These are phyloP conservation scores for Aureobasidium pullulans DNA, from an alignment of 2,329 filamentous ascomycete species.

Conservation along the genomic window DNA sequence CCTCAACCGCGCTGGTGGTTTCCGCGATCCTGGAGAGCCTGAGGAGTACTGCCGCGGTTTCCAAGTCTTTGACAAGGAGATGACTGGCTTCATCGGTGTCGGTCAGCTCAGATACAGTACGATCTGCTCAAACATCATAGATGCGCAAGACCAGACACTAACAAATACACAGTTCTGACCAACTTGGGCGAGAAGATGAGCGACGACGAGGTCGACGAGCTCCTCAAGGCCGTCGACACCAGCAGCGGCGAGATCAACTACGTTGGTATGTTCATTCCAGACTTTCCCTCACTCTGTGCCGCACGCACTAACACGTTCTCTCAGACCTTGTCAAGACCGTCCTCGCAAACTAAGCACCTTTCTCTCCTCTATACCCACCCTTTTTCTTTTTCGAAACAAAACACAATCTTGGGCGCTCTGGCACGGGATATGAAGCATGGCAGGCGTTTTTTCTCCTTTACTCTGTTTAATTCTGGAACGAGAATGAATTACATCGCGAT, in stretches of 20 bases:
- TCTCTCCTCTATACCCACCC: neutral
- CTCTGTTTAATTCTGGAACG: conserved; percentile 3
- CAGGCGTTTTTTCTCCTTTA: conserved; percentile 8
- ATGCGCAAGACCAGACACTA: neutral
- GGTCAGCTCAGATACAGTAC: conserved; percentile 86
- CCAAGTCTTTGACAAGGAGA: conserved; percentile 98
- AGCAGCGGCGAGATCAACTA: conserved; percentile 97
- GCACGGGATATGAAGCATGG: conserved; percentile 14
- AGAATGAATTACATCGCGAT: neutral
- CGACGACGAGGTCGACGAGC: conserved; percentile 96
- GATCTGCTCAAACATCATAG: conserved; percentile 16
- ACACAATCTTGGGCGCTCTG: conserved; percentile 6
- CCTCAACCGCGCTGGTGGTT: conserved; percentile 93
- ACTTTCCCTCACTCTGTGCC: neutral
- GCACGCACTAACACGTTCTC: neutral
- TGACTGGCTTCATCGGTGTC: conserved; percentile 95
- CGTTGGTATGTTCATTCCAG: conserved; percentile 55
- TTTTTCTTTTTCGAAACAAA: conserved; percentile 6
- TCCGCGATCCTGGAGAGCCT: conserved; percentile 95
- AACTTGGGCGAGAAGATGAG: conserved; percentile 99
- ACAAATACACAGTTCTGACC: conserved; percentile 58
- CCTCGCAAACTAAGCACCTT: conserved; percentile 27
- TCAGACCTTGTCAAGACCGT: conserved; percentile 35
- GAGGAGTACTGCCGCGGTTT: conserved; percentile 98
- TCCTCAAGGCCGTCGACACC: conserved; percentile 96